These are phyloP conservation scores for Sclerotinia glacialis DNA, from an alignment of 2,329 filamentous ascomycete species.

Conservation along the genomic window DNA sequence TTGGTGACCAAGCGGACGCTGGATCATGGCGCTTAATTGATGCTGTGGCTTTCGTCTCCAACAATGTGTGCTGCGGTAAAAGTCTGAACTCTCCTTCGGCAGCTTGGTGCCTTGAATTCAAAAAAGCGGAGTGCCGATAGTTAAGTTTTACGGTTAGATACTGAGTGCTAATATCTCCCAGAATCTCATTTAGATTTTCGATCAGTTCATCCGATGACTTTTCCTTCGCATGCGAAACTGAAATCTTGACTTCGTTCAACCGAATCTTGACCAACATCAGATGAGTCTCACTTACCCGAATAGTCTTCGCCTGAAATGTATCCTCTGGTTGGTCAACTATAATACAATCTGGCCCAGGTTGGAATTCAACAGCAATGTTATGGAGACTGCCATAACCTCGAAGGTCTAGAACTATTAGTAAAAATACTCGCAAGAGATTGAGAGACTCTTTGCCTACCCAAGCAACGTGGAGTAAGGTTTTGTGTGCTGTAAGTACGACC, in stretches of 20 bases:
- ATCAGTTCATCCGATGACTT: conserved; percentile 54
- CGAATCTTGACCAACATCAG: conserved; percentile 37
- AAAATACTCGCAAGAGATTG: not conserved
- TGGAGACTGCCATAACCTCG: conserved; percentile 34
- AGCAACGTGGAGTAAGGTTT: conserved; percentile 9
- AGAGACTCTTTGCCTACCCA: conserved; percentile 8
- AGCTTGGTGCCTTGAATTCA: conserved; percentile 11
- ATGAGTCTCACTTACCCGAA: conserved; percentile 33
- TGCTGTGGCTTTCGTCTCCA: conserved; percentile 54
- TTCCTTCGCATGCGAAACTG: conserved; percentile 39
- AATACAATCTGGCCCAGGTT: conserved; percentile 31
- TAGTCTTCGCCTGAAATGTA: conserved; percentile 30
- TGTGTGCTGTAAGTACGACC: conserved; percentile 5
- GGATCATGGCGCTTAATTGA: conserved; percentile 50
- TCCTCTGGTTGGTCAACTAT: conserved; percentile 36
- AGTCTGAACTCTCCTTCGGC: conserved; percentile 38
- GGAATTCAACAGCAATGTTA: conserved; percentile 35
- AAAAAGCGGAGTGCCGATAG: conserved; percentile 57
- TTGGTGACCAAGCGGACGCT: conserved; percentile 52
- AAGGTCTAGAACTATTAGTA: conserved; percentile 24
- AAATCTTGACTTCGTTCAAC: conserved; percentile 27
- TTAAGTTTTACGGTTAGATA: conserved; percentile 53
- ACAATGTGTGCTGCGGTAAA: conserved; percentile 45
- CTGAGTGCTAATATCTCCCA: conserved; percentile 48
- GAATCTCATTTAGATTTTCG: conserved; percentile 55